phyloP scores from a whole-genome alignment of 1,284 basidiomycete genomes.

The Hortiboletus rubellus region DNA sequence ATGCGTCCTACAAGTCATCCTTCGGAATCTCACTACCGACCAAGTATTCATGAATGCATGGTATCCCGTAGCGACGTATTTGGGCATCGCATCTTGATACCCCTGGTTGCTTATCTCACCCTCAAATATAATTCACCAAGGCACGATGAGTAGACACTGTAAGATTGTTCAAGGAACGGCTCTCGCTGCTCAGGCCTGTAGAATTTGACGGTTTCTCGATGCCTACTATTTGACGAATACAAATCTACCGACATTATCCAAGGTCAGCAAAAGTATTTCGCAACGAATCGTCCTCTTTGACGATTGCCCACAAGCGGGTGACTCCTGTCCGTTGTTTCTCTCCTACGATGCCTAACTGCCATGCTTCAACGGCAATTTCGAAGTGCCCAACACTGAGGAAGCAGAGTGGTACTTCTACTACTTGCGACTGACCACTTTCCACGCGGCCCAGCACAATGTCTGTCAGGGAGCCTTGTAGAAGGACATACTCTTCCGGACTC shows the following conservation, averaged over 20 bases:
- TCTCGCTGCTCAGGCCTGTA: too few relatives aligned
- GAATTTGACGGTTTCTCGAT: too few relatives aligned
- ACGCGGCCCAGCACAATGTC: conserved; percentile 62
- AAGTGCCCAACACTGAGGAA: conserved; percentile 78
- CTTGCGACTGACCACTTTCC: conserved; percentile 50
- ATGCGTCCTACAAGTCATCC: neutral
- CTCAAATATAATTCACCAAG: neutral
- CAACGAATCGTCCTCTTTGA: conserved; percentile 16
- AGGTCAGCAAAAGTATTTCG: neutral
- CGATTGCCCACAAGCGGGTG: conserved; percentile 17
- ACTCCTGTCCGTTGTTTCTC: conserved; percentile 24
- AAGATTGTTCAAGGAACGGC: too few relatives aligned
- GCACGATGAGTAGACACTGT: neutral
- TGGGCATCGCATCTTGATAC: too few relatives aligned
- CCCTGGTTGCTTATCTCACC: neutral
- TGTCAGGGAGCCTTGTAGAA: conserved; percentile 66
- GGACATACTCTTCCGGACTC: conserved; percentile 61
- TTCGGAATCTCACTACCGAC: neutral
- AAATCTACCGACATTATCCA: conserved; percentile 1
- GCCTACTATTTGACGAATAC: neutral
- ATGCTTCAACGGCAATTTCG: conserved; percentile 61
- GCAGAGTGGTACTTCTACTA: conserved; percentile 61
- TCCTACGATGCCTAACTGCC: conserved; percentile 10
- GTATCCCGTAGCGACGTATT: too few relatives aligned
- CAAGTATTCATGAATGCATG: neutral